These are phyloP conservation scores for Scedosporium minutisporum DNA, from an alignment of 2,329 filamentous ascomycete species.

Conservation along the genomic window DNA sequence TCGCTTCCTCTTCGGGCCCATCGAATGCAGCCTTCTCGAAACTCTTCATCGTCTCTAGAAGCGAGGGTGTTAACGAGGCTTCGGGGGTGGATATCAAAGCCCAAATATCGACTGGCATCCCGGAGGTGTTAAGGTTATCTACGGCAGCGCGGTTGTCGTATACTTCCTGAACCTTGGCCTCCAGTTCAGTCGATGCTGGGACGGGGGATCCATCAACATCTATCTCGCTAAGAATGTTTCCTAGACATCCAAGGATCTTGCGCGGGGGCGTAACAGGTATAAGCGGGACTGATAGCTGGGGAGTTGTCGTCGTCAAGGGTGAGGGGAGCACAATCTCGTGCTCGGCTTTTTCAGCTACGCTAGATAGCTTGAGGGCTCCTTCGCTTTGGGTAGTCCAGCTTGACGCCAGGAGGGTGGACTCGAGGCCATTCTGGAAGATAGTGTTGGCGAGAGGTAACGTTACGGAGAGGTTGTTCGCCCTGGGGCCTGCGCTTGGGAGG, in stretches of 20 bases:
- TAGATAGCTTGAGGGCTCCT: conserved; percentile 13
- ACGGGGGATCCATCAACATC: conserved; percentile 34
- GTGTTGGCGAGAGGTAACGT: conserved; percentile 68
- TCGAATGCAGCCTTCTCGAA: conserved; percentile 10
- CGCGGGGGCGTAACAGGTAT: conserved; percentile 55
- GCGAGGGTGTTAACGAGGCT: conserved; percentile 26
- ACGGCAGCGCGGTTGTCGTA: conserved; percentile 31
- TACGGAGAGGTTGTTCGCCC: conserved; percentile 19
- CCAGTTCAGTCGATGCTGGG: conserved; percentile 64
- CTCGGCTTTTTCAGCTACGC: conserved; percentile 24
- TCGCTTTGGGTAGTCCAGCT: conserved; percentile 12
- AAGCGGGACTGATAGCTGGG: conserved; percentile 34
- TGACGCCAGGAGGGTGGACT: conserved; percentile 44
- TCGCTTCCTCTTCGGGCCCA: conserved; percentile 5
- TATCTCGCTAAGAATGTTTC: conserved; percentile 67
- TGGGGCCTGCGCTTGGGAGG: conserved; percentile 4
- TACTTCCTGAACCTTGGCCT: conserved; percentile 50
- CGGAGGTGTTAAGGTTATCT: conserved; percentile 14
- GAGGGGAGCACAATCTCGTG: conserved; percentile 24
- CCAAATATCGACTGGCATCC: conserved; percentile 55
- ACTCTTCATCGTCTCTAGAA: not conserved
- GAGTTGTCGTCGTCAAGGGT: conserved; percentile 6
- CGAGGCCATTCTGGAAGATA: conserved; percentile 59
- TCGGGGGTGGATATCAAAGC: conserved; percentile 35
- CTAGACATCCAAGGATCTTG: conserved; percentile 55